phyloP scores from a whole-genome alignment of 257 asterid species.

The Thymus quinquecostatus region DNA sequence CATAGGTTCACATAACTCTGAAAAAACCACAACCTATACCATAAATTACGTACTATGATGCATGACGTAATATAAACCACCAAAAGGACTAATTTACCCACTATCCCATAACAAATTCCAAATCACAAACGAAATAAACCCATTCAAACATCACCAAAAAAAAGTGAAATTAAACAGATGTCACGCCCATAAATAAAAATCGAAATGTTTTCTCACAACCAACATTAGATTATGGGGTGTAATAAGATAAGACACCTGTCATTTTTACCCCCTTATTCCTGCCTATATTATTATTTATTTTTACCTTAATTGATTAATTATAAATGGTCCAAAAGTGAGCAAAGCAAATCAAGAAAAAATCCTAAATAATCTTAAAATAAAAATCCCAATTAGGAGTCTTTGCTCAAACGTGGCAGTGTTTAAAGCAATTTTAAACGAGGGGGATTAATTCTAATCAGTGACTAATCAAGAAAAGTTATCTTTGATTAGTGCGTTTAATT shows the following conservation, averaged over 20 bases:
- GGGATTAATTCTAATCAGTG: slow-evolving; percentile 17
- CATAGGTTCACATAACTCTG: no score
- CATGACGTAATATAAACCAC: background rate
- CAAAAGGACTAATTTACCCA: background rate
- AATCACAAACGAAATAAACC: background rate
- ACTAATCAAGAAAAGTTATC: slow-evolving; percentile 16
- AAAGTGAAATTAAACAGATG: slow-evolving; percentile 21
- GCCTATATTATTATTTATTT: slow-evolving; percentile 1
- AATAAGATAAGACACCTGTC: slow-evolving; percentile 40
- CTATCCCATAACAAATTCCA: background rate
- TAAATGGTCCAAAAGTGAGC: slow-evolving; percentile 27
- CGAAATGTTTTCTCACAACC: slow-evolving; percentile 37
- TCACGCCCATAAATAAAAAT: slow-evolving; percentile 10
- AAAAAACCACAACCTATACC: no score
- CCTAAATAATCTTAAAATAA: slow-evolving; percentile 28
- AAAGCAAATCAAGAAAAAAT: slow-evolving; percentile 40
- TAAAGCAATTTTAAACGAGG: slow-evolving; percentile 2
- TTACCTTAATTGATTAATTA: background rate
- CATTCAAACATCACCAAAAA: slow-evolving; percentile 8
- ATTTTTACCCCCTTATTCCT: background rate
- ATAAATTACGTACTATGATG: no score
- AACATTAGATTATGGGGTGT: slow-evolving; percentile 32
- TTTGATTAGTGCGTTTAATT: slow-evolving; percentile 5
- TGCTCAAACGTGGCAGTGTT: slow-evolving; percentile 36
- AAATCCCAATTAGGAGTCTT: background rate